Base-by-base conservation (phyloP, 2,329 filamentous ascomycete genomes). In the Calonectria honghensis region DNA sequence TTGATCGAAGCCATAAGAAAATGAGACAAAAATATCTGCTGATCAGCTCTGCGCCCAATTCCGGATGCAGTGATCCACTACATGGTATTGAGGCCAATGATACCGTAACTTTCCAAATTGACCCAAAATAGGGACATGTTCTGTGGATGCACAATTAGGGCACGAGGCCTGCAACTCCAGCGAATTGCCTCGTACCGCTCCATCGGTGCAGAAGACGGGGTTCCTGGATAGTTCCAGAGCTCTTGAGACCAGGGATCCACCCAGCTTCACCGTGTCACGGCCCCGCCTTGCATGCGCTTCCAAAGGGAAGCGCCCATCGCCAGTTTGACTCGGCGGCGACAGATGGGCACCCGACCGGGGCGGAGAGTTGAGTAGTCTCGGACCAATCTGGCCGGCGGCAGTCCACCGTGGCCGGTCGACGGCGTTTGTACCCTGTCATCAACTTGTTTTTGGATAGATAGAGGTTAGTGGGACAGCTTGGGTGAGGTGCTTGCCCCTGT, bases 91-190 rank as follows among this genome's bases (percentile, higher is more conserved):
- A 70, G 29, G 51, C 67, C 63, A 61, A 65, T 63, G 59, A 24
- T 29, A 54, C 35, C 35, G 41, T 63, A 63, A 51, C 41, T 37
- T 67, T 35, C 61, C 27, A 57, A 71, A 67, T 63, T 59, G 67
- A 51, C 63, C 50, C 57, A 57, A 73, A 73, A 77, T 70, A 45
- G 69, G 64, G 54, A 61, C 61, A 41, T 71, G 57, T 54, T 68
- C 70, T 79, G 81, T 82, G 81, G 80, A 78, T 76, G 75, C 73
- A 76, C 61, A 73, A 75, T 81, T 82, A 82, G 81, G 81, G 81
- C 81, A 82, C 75, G 79, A 79, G 79, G 80, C 75, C 76, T 72
- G 76, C 73, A 69, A 72, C 64, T 76, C 59, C 41, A 75, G 72
- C 67, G 59, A 81, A 76, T 64, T 73, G 71, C 70, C 75, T 77